phyloP scores from a whole-genome alignment of 1,284 basidiomycete genomes.

The Ustilago tritici region DNA sequence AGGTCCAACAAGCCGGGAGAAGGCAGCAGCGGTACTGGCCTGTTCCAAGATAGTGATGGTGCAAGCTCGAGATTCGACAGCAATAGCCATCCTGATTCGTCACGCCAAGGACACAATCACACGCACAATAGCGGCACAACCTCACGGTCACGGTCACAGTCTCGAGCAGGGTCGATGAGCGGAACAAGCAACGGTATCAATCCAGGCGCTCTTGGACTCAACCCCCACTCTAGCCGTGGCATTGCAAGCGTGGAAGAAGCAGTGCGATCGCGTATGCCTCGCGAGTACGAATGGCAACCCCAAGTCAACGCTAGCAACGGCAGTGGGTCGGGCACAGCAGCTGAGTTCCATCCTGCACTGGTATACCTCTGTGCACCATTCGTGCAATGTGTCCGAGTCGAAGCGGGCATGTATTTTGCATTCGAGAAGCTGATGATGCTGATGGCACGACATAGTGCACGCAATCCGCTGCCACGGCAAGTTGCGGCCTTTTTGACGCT shows the following conservation, averaged over 20 bases:
- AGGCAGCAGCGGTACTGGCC: constrained; percentile 4
- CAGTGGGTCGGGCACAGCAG: constrained; percentile 8
- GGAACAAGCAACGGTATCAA: constrained; percentile 6
- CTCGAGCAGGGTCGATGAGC: constrained; percentile 41
- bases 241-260: constrained; percentile 22
- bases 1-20: constrained; percentile 19
- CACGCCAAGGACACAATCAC: constrained; percentile 12
- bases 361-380: constrained; percentile 68
- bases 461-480: constrained; percentile 58
- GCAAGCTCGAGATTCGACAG: neutral
- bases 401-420: constrained; percentile 70
- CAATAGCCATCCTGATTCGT: neutral
- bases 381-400: constrained; percentile 67
- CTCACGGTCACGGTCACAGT: constrained; percentile 39
- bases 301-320: constrained; percentile 26
- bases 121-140: constrained; percentile 25
- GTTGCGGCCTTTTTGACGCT: constrained; percentile 69
- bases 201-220: neutral
- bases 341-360: constrained; percentile 66
- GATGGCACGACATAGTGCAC: constrained; percentile 54
- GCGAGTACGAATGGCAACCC: constrained; percentile 58
- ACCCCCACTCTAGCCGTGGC: neutral
- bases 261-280: constrained; percentile 50
- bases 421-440: constrained; percentile 68
- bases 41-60: constrained; percentile 5